Evolutionary conservation across 1,284 basidiomycete genomes (phyloP).

Genomic region (Apiotrichum akiyoshidainum): DNA sequence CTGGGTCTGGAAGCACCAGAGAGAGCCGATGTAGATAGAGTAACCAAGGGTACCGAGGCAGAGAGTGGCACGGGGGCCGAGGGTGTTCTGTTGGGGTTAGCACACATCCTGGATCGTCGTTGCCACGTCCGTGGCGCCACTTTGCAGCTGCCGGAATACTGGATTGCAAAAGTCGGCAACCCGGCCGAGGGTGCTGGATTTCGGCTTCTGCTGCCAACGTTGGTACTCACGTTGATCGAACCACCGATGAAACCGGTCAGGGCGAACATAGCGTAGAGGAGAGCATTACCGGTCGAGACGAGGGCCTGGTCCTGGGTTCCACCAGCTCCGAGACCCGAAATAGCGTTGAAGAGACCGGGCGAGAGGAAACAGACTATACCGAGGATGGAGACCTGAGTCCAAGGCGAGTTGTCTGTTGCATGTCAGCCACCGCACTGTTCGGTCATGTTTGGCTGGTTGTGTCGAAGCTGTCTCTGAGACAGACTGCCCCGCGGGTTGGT

Average conservation of each 20-base stretch:
- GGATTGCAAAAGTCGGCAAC: too few relatives aligned
- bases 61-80: slow-evolving; percentile 52
- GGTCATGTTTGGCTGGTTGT: too few relatives aligned
- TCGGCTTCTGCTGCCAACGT: too few relatives aligned
- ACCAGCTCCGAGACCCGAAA: slow-evolving; percentile 55
- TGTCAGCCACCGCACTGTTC: slow-evolving; percentile 1
- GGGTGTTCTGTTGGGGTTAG: slow-evolving; percentile 34
- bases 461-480: too few relatives aligned
- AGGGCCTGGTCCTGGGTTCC: slow-evolving; percentile 52
- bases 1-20: slow-evolving; percentile 26
- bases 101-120: background rate
- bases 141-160: too few relatives aligned
- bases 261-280: slow-evolving; percentile 55
- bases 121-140: too few relatives aligned
- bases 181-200: too few relatives aligned
- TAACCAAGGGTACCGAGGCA: slow-evolving; percentile 50
- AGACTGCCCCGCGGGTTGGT: too few relatives aligned
- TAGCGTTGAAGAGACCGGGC: slow-evolving; percentile 58
- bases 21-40: slow-evolving; percentile 36
- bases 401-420: slow-evolving; percentile 48
- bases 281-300: slow-evolving; percentile 51
- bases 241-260: slow-evolving; percentile 47
- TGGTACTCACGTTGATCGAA: slow-evolving; percentile 45
- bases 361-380: slow-evolving; percentile 54
- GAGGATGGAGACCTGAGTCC: slow-evolving; percentile 53